These are phyloP conservation scores for Boletus subparvulus DNA, from an alignment of 768 basidiomycete genomes.

Conservation along the genomic window DNA sequence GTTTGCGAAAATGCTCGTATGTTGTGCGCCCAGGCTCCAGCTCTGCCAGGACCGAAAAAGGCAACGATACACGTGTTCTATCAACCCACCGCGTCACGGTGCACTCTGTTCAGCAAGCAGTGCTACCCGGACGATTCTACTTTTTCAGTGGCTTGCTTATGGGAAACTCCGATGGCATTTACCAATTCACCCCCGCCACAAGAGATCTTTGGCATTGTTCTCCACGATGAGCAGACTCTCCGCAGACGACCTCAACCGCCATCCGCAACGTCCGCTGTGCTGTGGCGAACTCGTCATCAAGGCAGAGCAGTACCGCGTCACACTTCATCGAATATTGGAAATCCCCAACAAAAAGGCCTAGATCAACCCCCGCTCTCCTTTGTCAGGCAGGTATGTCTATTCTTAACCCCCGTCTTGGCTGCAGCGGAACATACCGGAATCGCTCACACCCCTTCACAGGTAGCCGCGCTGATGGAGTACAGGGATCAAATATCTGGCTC, in stretches of 20 bases:
- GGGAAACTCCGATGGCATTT: conserved; percentile 10
- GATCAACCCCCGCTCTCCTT: conserved; percentile 94
- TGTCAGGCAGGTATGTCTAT: conserved; percentile 73
- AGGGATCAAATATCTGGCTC: conserved; percentile 80
- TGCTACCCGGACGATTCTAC: too few relatives aligned
- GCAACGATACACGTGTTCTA: too few relatives aligned
- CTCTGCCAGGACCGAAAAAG: too few relatives aligned
- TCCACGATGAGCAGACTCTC: conserved; percentile 58
- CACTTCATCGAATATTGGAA: conserved; percentile 96
- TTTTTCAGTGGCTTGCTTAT: neutral
- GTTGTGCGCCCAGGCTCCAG: too few relatives aligned
- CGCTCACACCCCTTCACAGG: conserved; percentile 41
- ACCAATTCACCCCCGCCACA: neutral
- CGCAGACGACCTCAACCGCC: conserved; percentile 71
- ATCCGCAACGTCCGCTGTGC: conserved; percentile 89
- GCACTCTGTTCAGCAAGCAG: too few relatives aligned
- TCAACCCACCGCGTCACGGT: too few relatives aligned
- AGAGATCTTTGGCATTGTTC: conserved; percentile 1
- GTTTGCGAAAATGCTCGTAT: too few relatives aligned
- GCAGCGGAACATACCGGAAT: neutral
- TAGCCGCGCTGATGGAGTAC: conserved; percentile 91
- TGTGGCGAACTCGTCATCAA: conserved; percentile 96
- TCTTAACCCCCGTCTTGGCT: neutral
- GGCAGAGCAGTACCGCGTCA: conserved; percentile 77
- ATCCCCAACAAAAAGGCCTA: conserved; percentile 94